Conservation (phyloP, 1,139 yeast species). For the Blastobotrys buckinghamii region DNA sequence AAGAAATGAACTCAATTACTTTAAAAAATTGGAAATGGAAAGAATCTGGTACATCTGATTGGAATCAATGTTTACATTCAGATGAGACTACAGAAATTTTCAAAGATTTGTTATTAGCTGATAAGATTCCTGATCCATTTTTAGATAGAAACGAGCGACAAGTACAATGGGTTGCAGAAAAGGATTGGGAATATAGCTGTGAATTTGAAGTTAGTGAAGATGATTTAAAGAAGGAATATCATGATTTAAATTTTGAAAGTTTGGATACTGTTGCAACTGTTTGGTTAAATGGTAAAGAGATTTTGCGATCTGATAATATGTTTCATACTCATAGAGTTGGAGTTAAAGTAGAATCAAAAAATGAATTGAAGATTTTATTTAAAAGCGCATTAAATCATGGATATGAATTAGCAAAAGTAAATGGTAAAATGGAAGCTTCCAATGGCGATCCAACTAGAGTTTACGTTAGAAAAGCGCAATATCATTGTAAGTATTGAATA, state of each 20-base stretch:
- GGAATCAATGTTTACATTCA: constrained; percentile 21
- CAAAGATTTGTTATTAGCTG: constrained; percentile 36
- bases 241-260: constrained; percentile 38
- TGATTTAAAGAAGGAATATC: neutral
- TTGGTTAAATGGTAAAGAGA: constrained; percentile 33
- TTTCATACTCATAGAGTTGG: constrained; percentile 31
- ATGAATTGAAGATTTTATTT: constrained; percentile 28
- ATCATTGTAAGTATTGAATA: constrained; percentile 33
- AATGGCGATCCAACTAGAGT: constrained; percentile 42
- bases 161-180: constrained; percentile 45
- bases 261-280: constrained; percentile 43
- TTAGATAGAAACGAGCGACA: constrained; percentile 37
- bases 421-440: constrained; percentile 26
- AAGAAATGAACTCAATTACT: constrained; percentile 7
- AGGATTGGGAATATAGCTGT: constrained; percentile 27
- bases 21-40: constrained; percentile 21
- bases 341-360: constrained; percentile 21
- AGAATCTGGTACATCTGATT: constrained; percentile 19
- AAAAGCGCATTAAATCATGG: constrained; percentile 29
- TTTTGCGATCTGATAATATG: constrained; percentile 38
- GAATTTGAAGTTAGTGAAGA: constrained; percentile 16
- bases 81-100: constrained; percentile 35
- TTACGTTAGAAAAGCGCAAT: constrained; percentile 47
- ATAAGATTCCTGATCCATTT: constrained; percentile 42
- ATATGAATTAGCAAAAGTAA: constrained; percentile 25